Base-by-base conservation (phyloP, 306 rosid species). In the Hippophae rhamnoides region DNA sequence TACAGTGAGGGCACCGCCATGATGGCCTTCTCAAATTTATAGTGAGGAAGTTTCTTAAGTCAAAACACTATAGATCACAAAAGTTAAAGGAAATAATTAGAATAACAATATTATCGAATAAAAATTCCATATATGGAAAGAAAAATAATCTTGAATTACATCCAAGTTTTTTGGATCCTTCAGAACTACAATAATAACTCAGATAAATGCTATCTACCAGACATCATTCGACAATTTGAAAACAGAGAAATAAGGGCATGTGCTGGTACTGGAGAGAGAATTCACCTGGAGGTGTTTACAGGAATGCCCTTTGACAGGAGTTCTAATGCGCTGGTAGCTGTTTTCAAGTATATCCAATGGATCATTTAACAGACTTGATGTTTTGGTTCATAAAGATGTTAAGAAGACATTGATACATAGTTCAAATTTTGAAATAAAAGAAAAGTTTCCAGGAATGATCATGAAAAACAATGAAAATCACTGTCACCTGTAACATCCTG, bases 1-100 rank as follows among this genome's bases (percentile, higher is more conserved):
- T 86, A 77, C 99, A 93, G 75, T 82, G 94, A 45, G 99, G 99
- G 74, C 99, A 93, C 76, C 97, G 88, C 99, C 97, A 93, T 13
- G 82, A 80, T 65, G 99, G 99, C 71, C 85, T 81, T 78, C 82
- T 86, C 49, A 78, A 69, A 84, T 88, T 93, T 59, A 88, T 85
- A 62, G 67, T 61, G 12, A 84, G 41, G 62, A 54, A 93, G 78
- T 93, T 88, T 63, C 61, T 11, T 56, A 93, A 84, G 83, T 93
- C 97, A 49, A 93, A 93, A 74, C 97, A 93, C 99, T 93, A 54
- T 69, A 78, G 51, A 58, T 38, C 56, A 43, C 60, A 78, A 50
- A 59, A 43, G 52, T 52, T 11, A 61, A 43, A 71, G 47, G 13
- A 61, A 41, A n/a, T 56, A 40, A 53, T 48, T 45, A 38, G 38